phyloP scores from a whole-genome alignment of 2,329 filamentous ascomycete genomes.

The Sporothrix humicola region DNA sequence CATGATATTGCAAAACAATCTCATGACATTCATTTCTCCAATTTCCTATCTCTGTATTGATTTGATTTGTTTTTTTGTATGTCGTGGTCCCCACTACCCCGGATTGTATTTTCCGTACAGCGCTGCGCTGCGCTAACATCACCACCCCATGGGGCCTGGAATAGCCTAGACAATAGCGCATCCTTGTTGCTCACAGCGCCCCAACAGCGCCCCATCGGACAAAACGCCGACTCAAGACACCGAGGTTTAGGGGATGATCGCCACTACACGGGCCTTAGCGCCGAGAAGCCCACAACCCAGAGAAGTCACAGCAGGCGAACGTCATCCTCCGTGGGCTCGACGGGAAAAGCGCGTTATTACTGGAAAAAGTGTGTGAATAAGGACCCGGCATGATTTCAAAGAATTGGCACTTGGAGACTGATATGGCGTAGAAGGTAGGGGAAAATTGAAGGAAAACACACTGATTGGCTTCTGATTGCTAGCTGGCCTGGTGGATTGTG shows the following conservation, averaged over 20 bases:
- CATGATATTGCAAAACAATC: too few species aligned
- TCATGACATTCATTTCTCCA: too few species aligned
- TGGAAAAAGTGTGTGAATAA: not conserved
- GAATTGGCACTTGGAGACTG: too few species aligned
- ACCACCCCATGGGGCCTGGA: not conserved
- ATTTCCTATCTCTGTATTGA: too few species aligned
- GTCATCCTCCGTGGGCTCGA: not conserved
- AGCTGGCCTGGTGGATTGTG: not conserved
- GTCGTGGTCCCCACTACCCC: too few species aligned
- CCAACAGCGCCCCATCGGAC: not conserved
- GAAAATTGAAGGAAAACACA: too few species aligned
- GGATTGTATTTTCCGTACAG: not conserved
- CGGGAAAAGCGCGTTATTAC: not conserved
- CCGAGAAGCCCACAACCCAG: not conserved
- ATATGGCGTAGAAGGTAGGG: too few species aligned
- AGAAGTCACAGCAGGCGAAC: not conserved
- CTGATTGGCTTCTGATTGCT: too few species aligned
- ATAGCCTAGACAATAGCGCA: not conserved
- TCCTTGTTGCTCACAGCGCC: not conserved
- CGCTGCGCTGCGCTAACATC: not conserved
- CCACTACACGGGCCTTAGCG: not conserved
- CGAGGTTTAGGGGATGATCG: not conserved
- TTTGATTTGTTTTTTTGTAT: too few species aligned
- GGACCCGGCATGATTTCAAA: not conserved
- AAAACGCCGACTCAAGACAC: conserved; percentile 11